These are phyloP conservation scores for Colletotrichum chrysophilum DNA, from an alignment of 2,329 filamentous ascomycete genomes.

Conservation along the genomic window DNA sequence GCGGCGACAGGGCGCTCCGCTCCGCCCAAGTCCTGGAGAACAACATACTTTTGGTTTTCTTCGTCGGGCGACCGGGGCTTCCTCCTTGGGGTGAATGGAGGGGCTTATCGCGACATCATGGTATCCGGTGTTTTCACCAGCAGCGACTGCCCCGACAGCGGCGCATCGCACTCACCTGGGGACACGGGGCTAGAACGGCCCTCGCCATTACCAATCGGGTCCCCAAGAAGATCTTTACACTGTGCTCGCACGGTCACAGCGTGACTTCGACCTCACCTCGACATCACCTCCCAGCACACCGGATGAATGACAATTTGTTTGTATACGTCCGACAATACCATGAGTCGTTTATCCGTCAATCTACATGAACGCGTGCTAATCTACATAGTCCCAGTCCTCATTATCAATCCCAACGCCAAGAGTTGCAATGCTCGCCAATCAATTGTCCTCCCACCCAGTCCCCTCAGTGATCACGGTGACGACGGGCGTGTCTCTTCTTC, in stretches of 20 bases:
- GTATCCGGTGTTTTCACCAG: background rate
- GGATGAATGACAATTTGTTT: background rate
- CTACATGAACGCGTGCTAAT: background rate
- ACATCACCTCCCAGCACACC: background rate
- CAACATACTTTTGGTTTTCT: background rate
- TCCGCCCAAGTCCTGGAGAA: background rate
- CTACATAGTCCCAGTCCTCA: conserved; percentile 7
- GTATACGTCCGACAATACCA: background rate
- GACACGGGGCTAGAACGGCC: background rate
- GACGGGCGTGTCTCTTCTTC: conserved; percentile 40
- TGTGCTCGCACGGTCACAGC: background rate
- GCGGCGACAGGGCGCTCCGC: background rate
- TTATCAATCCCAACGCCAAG: conserved; percentile 5
- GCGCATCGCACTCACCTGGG: background rate
- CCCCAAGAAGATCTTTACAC: background rate
- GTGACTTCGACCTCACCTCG: background rate
- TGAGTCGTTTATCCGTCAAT: conserved; percentile 1
- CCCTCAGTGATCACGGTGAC: conserved; percentile 24
- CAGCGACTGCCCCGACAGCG: background rate
- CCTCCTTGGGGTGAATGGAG: background rate
- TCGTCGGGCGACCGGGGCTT: background rate
- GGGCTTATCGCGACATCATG: background rate
- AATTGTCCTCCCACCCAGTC: background rate
- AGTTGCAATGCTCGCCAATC: background rate
- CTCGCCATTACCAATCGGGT: background rate